Percentiles rank a stretch among this genome's conserved stretches.
phyloP scores from a whole-genome alignment of 176 grass and related monocot genomes.

The Rhynchospora tenuis region DNA sequence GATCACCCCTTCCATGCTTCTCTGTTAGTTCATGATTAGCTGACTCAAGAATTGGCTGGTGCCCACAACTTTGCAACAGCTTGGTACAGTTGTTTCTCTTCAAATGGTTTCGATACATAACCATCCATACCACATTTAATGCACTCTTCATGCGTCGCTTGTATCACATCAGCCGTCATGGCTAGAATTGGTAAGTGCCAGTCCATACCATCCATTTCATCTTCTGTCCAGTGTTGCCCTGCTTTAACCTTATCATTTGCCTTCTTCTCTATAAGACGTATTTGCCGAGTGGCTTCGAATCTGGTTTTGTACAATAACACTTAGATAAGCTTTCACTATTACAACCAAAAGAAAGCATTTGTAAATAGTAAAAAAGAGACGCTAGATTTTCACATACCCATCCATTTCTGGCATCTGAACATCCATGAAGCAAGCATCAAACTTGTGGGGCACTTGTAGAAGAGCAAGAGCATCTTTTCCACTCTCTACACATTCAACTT shows the following conservation, averaged over 20 bases:
- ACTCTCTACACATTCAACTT: conserved; percentile 82
- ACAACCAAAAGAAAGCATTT: neutral
- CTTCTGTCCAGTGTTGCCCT: conserved; percentile 11
- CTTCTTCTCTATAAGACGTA: conserved; percentile 63
- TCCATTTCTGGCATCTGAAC: conserved; percentile 99
- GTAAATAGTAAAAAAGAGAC: neutral
- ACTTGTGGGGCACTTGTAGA: conserved; percentile 73
- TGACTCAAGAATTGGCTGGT: conserved; percentile 5
- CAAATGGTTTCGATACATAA: conserved; percentile 93
- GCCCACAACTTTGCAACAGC: conserved; percentile 75
- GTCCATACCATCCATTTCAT: conserved; percentile 10
- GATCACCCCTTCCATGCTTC: neutral
- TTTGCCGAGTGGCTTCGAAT: conserved; percentile 78
- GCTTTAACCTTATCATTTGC: conserved; percentile 32
- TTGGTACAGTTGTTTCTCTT: conserved; percentile 82
- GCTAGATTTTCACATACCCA: conserved; percentile 50
- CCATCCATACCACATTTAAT: conserved; percentile 85
- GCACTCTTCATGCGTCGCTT: conserved; percentile 87
- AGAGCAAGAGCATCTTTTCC: conserved; percentile 82
- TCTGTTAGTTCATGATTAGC: conserved; percentile 3
- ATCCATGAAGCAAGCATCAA: conserved; percentile 99
- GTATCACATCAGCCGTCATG: conserved; percentile 97
- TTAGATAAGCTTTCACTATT: neutral
- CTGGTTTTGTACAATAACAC: conserved; percentile 32
- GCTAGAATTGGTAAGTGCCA: conserved; percentile 73